phyloP scores from a whole-genome alignment of 257 asterid genomes.

The Fraxinus cuspidata region DNA sequence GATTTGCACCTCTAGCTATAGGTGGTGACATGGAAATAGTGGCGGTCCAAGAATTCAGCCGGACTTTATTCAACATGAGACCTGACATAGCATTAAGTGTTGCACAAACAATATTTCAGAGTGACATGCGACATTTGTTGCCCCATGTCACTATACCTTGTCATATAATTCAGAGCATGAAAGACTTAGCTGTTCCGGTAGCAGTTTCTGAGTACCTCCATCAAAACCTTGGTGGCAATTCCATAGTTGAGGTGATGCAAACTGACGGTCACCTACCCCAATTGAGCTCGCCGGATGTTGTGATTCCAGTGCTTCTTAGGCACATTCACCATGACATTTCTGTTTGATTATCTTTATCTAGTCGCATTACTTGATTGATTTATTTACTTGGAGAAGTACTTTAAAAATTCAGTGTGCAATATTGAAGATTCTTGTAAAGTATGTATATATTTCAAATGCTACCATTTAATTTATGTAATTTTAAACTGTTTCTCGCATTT shows the following conservation, averaged over 20 bases:
- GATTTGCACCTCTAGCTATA: constrained; percentile 71
- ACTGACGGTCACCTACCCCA: constrained; percentile 86
- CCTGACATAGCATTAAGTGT: constrained; percentile 75
- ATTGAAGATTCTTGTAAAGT: too few species aligned
- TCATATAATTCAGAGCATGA: constrained; percentile 72
- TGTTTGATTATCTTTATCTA: constrained; percentile 8
- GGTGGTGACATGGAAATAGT: constrained; percentile 78
- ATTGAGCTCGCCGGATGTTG: constrained; percentile 62
- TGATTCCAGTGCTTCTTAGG: constrained; percentile 60
- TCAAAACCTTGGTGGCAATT: constrained; percentile 57
- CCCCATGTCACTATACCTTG: constrained; percentile 64
- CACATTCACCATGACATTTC: constrained; percentile 51
- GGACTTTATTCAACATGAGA: constrained; percentile 71
- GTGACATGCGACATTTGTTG: constrained; percentile 49
- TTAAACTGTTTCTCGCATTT: too few species aligned
- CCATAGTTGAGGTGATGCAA: constrained; percentile 61
- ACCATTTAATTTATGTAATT: too few species aligned
- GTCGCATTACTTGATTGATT: not conserved
- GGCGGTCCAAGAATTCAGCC: constrained; percentile 77
- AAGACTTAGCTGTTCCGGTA: constrained; percentile 73
- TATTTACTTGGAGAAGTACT: too few species aligned
- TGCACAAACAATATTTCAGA: constrained; percentile 49
- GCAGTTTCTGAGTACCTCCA: constrained; percentile 75
- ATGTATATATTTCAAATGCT: too few species aligned
- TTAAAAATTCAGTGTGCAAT: too few species aligned